These are phyloP conservation scores for Sphaerobolus stellatus DNA, from an alignment of 1,284 basidiomycete genomes.

Conservation along the genomic window DNA sequence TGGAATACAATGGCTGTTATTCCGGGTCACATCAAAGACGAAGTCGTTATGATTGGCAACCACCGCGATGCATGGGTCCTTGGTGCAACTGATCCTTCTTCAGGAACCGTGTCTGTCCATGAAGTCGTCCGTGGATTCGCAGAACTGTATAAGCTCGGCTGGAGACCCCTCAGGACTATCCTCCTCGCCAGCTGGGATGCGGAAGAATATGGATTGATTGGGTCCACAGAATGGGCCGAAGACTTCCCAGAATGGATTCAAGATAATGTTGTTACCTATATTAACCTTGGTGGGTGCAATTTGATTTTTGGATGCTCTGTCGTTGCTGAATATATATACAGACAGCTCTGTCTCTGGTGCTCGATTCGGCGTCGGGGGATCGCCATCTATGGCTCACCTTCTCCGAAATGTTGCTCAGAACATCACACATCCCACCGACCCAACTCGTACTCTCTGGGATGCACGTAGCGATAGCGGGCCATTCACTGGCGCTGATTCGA, in stretches of 20 bases:
- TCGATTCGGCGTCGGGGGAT: conserved; percentile 51
- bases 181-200: conserved; percentile 93
- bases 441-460: conserved; percentile 63
- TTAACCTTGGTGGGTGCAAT: conserved; percentile 69
- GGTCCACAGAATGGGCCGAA: conserved; percentile 87
- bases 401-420: conserved; percentile 66
- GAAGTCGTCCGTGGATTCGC: conserved; percentile 87
- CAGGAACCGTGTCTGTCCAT: conserved; percentile 83
- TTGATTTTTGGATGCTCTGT: neutral
- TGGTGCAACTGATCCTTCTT: conserved; percentile 84
- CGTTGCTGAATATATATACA: conserved; percentile 15
- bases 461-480: conserved; percentile 57
- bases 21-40: conserved; percentile 84
- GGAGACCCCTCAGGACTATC: conserved; percentile 88
- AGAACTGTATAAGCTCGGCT: conserved; percentile 67
- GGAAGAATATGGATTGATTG: conserved; percentile 90
- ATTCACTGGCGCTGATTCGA: conserved; percentile 39
- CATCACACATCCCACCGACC: conserved; percentile 62
- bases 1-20: conserved; percentile 91
- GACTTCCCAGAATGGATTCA: conserved; percentile 84
- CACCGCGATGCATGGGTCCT: conserved; percentile 84
- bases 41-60: conserved; percentile 83
- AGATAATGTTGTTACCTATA: conserved; percentile 79
- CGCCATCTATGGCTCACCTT: conserved; percentile 79
- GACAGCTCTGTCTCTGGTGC: conserved; percentile 74